Conservation (phyloP, 2,329 filamentous ascomycete species). For the Penicillium palitans region DNA sequence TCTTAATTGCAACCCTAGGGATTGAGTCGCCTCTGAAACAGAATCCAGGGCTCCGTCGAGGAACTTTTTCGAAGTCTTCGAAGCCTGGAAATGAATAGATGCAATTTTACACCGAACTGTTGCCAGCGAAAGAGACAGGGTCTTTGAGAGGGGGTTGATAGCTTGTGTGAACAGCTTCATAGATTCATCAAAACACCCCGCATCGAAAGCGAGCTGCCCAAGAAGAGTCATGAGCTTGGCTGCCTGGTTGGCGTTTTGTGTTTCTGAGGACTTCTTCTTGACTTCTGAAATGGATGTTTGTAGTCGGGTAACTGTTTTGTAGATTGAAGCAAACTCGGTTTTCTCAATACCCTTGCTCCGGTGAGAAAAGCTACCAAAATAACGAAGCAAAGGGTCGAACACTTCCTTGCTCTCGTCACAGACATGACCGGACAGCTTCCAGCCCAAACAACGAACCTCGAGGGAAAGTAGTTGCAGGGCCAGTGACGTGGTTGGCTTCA, state of each 20-base stretch:
- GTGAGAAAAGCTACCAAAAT: conserved; percentile 39
- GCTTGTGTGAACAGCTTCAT: conserved; percentile 38
- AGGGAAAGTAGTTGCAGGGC: conserved; percentile 45
- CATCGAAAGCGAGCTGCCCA: conserved; percentile 44
- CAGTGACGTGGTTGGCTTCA: conserved; percentile 35
- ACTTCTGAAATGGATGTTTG: conserved; percentile 32
- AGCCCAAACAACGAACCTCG: conserved; percentile 44
- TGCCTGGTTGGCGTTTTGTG: conserved; percentile 28
- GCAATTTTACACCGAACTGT: conserved; percentile 44
- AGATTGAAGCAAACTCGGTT: conserved; percentile 39
- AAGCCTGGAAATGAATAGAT: conserved; percentile 37
- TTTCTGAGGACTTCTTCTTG: conserved; percentile 28
- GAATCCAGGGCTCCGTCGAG: conserved; percentile 25
- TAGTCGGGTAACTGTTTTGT: conserved; percentile 39
- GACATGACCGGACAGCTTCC: conserved; percentile 45
- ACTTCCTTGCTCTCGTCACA: conserved; percentile 46
- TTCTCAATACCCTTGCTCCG: conserved; percentile 38
- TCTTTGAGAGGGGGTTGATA: conserved; percentile 31
- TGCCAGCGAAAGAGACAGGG: conserved; percentile 37
- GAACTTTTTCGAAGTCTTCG: conserved; percentile 27
- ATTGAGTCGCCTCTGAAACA: conserved; percentile 36
- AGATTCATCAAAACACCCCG: conserved; percentile 42
- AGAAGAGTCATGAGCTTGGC: conserved; percentile 39
- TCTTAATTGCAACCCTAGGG: conserved; percentile 39
- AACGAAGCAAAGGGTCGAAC: conserved; percentile 45